Base-by-base conservation (phyloP, 2,329 filamentous ascomycete species). In the Blumeria graminis region DNA sequence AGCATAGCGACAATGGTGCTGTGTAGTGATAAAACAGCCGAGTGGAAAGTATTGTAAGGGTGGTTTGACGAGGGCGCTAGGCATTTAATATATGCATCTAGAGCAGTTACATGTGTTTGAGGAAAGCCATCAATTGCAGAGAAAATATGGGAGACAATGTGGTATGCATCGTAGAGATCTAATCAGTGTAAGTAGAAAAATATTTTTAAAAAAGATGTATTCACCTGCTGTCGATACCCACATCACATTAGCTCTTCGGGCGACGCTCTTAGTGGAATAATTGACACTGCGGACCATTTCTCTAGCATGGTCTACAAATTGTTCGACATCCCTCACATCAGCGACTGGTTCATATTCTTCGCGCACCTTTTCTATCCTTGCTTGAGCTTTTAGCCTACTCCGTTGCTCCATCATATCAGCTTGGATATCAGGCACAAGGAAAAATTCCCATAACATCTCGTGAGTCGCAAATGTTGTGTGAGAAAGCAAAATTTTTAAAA, bases 381-480 rank as follows among this genome's bases (percentile, higher is more conserved):
- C 80, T 66, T 89, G 83, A 3, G 87, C 85, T 69, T 98, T 98
- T 59, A 88, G 79, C 56, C 81, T 80, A 60, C 86, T 94, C 54
- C 92, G 80, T 67, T 94, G 83, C 56, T 86, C 83, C 75, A 96
- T 90, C 78, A 89, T 87, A 18, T 87, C 81, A 0, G 86, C 77
- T 66, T 94, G 86, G 54, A 98, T 79, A 62, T 98, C 92, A 1
- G 92, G 92, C 11, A 98, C 89, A 0, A 98, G 76, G 69, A 98
- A 94, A 70, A 98, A 98, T 64, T 98, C 92, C 93, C 92, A 98
- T 1, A 98, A 76, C 76, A 96, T 87, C 70, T 98, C 92, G 65
- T 98, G 93, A 0, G 86, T 94, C 0, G 87, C 78, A 66, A 98
- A 95, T 0, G 92, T 96, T 3, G 90, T 84, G 65, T 98, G 92